Base-by-base conservation (phyloP, 768 basidiomycete genomes). In the Filobasidium floriforme region DNA sequence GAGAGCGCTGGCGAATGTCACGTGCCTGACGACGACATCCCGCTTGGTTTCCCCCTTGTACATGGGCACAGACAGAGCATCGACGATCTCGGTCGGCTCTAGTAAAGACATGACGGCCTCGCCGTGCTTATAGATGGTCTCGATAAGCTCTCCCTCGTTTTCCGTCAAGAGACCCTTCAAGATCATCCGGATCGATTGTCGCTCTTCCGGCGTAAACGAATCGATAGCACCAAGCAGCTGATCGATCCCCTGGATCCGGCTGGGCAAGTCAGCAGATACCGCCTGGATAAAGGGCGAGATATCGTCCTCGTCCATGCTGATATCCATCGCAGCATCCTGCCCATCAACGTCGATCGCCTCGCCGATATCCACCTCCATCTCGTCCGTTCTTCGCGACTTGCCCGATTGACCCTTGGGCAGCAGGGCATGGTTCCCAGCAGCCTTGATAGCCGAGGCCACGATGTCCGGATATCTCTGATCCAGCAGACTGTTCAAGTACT, bases 151-250 rank as follows among this genome's bases (percentile, higher is more conserved):
- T 1, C 79, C 66, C 32, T 85, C 82, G 7, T 82, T 81, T 70
- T 94, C 92, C 60, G 86, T 83, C 3, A 90, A 79, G 1, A 89
- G 85, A 15, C 86, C 83, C 37, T 87, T 75, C 5, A 97, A 79
- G 0, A 88, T 86, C 1, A 84, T 82, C n/a, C 81, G 81, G 22
- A 88, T 78, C 1, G 86, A 75, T 7, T 66, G 57, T 14, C 57
- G 28, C n/a, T 69, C 66, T 7, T 67, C 71, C 15, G 76, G 65
- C 1, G 81, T 75, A 1, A 81, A 55, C n/a, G 62, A 68, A 18
- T 67, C 49, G 0, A 72, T 41, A 7, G 71, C 69, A 32, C 76
- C 68, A 14, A 82, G 72, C 0, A 32, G 43, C 18, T 67, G 44
- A 11, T 40, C 37, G 60, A 68, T 55, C 29, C 67, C 67, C 24